These are phyloP conservation scores for Phytophthora meadii DNA, from an alignment of 352 stramenopile genomes.

Conservation along the genomic window DNA sequence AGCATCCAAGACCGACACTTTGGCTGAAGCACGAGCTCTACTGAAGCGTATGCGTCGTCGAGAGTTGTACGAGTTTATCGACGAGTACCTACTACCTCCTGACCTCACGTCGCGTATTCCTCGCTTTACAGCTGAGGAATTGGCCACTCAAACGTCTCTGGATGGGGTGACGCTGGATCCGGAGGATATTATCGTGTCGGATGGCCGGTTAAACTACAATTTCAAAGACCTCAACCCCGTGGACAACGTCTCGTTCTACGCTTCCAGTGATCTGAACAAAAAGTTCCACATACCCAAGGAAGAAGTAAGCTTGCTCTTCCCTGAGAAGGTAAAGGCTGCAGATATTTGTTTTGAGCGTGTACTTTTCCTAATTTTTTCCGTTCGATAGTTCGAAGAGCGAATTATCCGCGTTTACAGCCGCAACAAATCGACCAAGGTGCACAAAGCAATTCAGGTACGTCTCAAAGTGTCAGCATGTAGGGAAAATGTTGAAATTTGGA, in stretches of 20 bases:
- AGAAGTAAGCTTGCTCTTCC: slow-evolving; percentile 83
- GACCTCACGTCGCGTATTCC: slow-evolving; percentile 63
- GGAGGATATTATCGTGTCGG: slow-evolving; percentile 84
- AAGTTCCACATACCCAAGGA: slow-evolving; percentile 85
- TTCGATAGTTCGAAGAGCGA: slow-evolving; percentile 78
- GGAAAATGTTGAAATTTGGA: neutral
- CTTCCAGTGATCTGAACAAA: slow-evolving; percentile 59
- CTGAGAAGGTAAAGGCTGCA: slow-evolving; percentile 59
- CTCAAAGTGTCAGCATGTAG: neutral
- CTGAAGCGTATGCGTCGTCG: slow-evolving; percentile 78
- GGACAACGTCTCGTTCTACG: slow-evolving; percentile 86
- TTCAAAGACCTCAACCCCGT: slow-evolving; percentile 84
- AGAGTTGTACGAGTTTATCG: slow-evolving; percentile 88
- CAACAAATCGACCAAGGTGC: slow-evolving; percentile 52
- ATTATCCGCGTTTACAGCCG: slow-evolving; percentile 83
- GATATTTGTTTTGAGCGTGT: neutral
- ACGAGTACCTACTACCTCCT: slow-evolving; percentile 75
- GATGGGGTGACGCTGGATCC: slow-evolving; percentile 50
- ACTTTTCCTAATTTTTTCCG: neutral
- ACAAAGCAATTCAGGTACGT: slow-evolving; percentile 67
- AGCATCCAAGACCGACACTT: slow-evolving; percentile 59
- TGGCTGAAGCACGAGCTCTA: slow-evolving; percentile 62
- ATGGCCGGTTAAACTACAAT: slow-evolving; percentile 88
- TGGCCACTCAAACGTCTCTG: slow-evolving; percentile 61
- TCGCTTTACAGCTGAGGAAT: slow-evolving; percentile 59